These are phyloP conservation scores for Leccinum fuscescens DNA, from an alignment of 1,284 basidiomycete genomes.

Conservation along the genomic window DNA sequence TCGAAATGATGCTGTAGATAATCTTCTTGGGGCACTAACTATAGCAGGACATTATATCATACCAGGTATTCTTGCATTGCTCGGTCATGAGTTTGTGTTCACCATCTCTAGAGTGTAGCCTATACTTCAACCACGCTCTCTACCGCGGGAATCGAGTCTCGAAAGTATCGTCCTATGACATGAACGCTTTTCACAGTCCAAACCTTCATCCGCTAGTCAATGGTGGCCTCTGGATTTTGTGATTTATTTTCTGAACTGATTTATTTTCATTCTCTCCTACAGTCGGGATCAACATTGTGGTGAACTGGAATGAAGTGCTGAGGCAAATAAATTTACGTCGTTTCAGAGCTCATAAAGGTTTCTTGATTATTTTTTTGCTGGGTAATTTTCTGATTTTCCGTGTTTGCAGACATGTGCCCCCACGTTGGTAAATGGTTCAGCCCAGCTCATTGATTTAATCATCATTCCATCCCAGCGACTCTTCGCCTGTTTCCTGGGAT, in stretches of 20 bases:
- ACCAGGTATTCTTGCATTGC: constrained; percentile 54
- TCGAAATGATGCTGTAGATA: constrained; percentile 88
- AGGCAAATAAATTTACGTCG: constrained; percentile 72
- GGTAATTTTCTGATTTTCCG: constrained; percentile 10
- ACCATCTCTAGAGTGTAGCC: constrained; percentile 60
- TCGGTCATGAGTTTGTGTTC: neutral
- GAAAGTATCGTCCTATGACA: constrained; percentile 82
- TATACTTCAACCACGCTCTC: constrained; percentile 88
- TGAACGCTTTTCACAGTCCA: constrained; percentile 84
- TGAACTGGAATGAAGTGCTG: constrained; percentile 84
- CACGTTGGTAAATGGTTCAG: constrained; percentile 60
- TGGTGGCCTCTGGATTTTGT: constrained; percentile 39
- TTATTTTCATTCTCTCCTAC: neutral
- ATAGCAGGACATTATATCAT: constrained; percentile 90
- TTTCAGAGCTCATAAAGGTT: constrained; percentile 81
- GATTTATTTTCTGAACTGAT: neutral
- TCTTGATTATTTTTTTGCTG: constrained; percentile 9
- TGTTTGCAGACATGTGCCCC: constrained; percentile 62
- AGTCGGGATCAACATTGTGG: constrained; percentile 88
- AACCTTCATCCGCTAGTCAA: constrained; percentile 85
- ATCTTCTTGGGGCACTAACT: constrained; percentile 82
- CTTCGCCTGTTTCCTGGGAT: constrained; percentile 88
- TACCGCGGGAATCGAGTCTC: constrained; percentile 86
- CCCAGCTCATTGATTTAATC: neutral
- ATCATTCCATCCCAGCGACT: constrained; percentile 47